phyloP scores from a whole-genome alignment of 2,329 filamentous ascomycete genomes.

The Colletotrichum godetiae region DNA sequence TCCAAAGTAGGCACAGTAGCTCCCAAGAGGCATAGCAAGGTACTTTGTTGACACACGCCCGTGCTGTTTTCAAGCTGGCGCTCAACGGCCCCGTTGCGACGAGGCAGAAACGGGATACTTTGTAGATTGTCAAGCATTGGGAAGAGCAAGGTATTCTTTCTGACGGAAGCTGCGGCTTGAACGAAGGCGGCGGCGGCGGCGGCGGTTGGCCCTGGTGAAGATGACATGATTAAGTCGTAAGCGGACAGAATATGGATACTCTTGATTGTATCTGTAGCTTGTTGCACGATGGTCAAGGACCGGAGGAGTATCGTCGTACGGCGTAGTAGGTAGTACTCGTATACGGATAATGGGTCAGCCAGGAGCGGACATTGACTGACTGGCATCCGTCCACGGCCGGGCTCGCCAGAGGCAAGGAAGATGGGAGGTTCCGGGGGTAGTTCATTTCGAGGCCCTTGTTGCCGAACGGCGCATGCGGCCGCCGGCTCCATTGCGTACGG shows the following conservation, averaged over 20 bases:
- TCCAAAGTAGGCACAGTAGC: background rate
- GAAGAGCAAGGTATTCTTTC: background rate
- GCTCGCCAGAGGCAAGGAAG: slow-evolving; percentile 1
- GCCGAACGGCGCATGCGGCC: slow-evolving; percentile 28
- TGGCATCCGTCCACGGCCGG: slow-evolving; percentile 5
- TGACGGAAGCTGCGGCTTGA: background rate
- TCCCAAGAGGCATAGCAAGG: slow-evolving; percentile 22
- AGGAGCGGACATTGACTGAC: slow-evolving; percentile 19
- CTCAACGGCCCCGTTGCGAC: background rate
- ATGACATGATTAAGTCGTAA: background rate
- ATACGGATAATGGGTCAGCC: background rate
- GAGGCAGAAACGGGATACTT: background rate
- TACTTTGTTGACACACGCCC: slow-evolving; percentile 22
- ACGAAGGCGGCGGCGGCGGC: background rate
- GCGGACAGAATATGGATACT: background rate
- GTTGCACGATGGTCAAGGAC: background rate
- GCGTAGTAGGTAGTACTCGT: background rate
- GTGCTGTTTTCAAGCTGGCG: slow-evolving; percentile 1
- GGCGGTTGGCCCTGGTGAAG: background rate
- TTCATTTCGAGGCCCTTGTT: slow-evolving; percentile 13
- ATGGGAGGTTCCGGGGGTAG: slow-evolving; percentile 10
- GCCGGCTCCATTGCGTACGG: slow-evolving; percentile 24
- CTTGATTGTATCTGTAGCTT: background rate
- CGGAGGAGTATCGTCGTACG: slow-evolving; percentile 6
- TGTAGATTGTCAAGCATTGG: slow-evolving; percentile 10